Conservation (phyloP, 768 basidiomycete species). For the Trametes cingulata region DNA sequence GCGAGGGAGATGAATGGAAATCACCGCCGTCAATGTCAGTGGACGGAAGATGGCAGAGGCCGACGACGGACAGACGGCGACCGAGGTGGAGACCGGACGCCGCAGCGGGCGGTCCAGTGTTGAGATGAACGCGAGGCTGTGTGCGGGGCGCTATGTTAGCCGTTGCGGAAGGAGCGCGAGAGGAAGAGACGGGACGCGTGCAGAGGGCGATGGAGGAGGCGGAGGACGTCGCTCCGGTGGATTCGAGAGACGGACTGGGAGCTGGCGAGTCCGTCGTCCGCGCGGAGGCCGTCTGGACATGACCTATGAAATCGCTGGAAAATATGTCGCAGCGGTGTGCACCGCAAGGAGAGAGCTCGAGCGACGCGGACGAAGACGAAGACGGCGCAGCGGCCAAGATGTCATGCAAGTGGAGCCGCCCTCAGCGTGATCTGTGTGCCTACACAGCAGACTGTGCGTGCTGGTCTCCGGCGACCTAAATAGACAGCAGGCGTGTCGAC, state of each 20-base stretch:
- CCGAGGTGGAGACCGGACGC: neutral
- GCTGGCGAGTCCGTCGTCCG: neutral
- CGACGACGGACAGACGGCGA: neutral
- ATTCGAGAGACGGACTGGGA: neutral
- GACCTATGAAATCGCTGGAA: neutral
- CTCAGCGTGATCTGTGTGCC: no score
- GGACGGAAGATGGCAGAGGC: neutral
- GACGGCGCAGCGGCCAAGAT: no score
- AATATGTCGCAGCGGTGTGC: neutral
- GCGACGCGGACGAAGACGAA: no score
- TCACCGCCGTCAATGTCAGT: no score
- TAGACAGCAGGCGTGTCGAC: neutral
- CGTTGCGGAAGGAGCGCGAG: no score
- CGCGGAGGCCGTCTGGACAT: neutral
- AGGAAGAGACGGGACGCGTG: neutral
- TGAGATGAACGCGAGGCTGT: neutral
- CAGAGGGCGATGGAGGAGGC: neutral
- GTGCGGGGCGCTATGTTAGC: neutral
- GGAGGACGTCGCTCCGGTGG: neutral
- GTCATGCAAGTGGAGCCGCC: no score
- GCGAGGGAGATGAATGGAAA: no score
- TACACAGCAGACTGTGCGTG: no score
- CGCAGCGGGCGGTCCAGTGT: neutral
- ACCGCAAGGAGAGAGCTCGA: neutral
- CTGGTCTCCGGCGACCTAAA: neutral